Base-by-base conservation (phyloP, 805 yeast species). In the Saturnispora serradocipensis region DNA sequence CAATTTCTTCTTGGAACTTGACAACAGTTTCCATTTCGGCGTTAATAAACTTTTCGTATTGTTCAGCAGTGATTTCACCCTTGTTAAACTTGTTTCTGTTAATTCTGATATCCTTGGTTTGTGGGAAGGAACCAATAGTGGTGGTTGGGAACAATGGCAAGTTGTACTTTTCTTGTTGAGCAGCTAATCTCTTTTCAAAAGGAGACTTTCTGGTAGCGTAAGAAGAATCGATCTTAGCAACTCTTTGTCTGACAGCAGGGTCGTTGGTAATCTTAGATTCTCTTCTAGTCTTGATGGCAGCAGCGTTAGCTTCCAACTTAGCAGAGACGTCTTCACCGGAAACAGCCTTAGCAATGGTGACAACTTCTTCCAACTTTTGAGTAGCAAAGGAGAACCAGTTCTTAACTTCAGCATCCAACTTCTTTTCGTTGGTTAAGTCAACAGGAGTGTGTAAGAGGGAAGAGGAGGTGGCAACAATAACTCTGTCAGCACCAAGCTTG, bases 81-180 rank as follows among this genome's bases (percentile, higher is more conserved):
- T 93, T 93, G 74, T 86, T 80, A 77, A 86, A 89, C 79, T 91
- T 93, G 85, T 91, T 89, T 82, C 99, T 91, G 86, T 86, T 86
- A 73, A 90, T 75, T 81, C 99, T 88, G 77, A 93, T 93, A 73
- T 93, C 99, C 81, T 89, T 88, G 73, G 99, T 93, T 82, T 93
- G 99, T 66, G 99, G 99, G 97, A 93, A 93, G 59, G 99, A 93
- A 75, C 99, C 99, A 73, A 93, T 93, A 67, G 99, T 93, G 72
- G 99, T 93, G 71, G 99, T 93, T 76, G 99, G 99, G 96, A 93
- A 93, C 69, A 87, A 77, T 64, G 99, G 99, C 72, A 93, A 80
- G 80, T 93, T 86, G 80, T 86, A 87, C 70, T 82, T 77, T 64
- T 73, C 75, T 78, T 87, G 80, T 80, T 93, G 99, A 64, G 82